Evolutionary conservation across 2,329 filamentous ascomycete species (phyloP), one percentile per base, ranked within the genome.

Genomic region (Cercospora citrullina): DNA sequence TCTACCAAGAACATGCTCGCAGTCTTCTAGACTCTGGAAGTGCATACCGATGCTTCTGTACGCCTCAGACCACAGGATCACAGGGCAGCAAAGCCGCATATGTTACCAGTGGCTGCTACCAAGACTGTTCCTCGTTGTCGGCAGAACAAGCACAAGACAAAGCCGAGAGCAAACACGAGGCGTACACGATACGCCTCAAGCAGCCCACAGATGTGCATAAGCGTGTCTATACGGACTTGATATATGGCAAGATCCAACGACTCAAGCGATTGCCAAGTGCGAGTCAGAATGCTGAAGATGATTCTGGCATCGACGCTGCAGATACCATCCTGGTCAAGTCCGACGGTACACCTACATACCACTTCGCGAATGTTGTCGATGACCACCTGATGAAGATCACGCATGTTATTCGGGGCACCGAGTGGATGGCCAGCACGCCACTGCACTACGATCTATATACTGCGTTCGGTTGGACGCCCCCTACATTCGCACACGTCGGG

Each of bases 391-490:
- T 99, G 95, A 83, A 92, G 68, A 96, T 99, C 72, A 97, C 94
- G 0, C 94, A 98, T 79, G 95, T 99, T 14, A 91, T 99, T 67
- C 89, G 95, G 51, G 95, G 94, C 63, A 90, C 91, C 85, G 95
- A 99, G 86, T 99, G 95, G 95, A 91, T 99, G 81, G 88, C 94
- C 36, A 97, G 94, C 0, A 98, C 95, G 0, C 93, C 94, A 0
- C 91, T 91, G 77, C 89, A 91, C 77, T 82, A 90, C 66, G 85
- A 85, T 39, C 78, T 85, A 72, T 85, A 85, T 73, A 71, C 78
- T 8, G 83, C 83, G 0, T 84, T 85, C 61, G 81, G 80, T 2
- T 85, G 83, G 83, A 72, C 76, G 16, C 82, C 83, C 2, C 83
- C 83, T 0, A 64, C 73, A 1, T 85, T 84, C 66, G 83, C 83